Conservation (phyloP, 2,329 filamentous ascomycete species). For the Alternaria burnsii region DNA sequence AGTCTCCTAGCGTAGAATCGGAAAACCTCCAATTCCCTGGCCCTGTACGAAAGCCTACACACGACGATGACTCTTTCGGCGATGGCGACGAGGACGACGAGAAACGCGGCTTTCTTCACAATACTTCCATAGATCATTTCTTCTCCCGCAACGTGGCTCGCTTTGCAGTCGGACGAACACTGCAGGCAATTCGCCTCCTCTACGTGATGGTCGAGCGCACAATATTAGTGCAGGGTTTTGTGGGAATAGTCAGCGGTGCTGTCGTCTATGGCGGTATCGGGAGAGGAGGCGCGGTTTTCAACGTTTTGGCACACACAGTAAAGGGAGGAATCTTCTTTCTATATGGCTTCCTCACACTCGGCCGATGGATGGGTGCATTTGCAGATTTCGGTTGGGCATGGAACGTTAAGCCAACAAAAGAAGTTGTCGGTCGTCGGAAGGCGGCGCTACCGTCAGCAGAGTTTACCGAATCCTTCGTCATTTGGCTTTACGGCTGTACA, state of each 20-base stretch:
- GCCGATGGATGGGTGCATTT: slow-evolving; percentile 90
- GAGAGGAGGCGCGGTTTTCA: slow-evolving; percentile 75
- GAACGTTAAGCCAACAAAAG: slow-evolving; percentile 77
- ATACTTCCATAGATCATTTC: slow-evolving; percentile 59
- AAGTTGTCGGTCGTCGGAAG: slow-evolving; percentile 69
- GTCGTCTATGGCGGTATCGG: slow-evolving; percentile 85
- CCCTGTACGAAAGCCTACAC: slow-evolving; percentile 48
- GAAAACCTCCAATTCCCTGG: slow-evolving; percentile 48
- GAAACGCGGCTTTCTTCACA: slow-evolving; percentile 57
- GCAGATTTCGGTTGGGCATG: slow-evolving; percentile 93
- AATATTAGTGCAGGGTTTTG: slow-evolving; percentile 80
- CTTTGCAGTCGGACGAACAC: slow-evolving; percentile 63
- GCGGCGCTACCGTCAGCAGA: slow-evolving; percentile 75
- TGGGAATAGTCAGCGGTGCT: slow-evolving; percentile 74
- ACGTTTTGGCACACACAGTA: slow-evolving; percentile 89
- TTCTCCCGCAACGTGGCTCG: slow-evolving; percentile 64
- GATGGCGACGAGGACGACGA: slow-evolving; percentile 57
- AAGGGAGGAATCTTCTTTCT: slow-evolving; percentile 96
- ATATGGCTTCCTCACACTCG: slow-evolving; percentile 86
- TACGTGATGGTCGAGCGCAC: slow-evolving; percentile 78
- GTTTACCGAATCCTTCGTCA: slow-evolving; percentile 87
- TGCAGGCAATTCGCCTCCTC: slow-evolving; percentile 65
- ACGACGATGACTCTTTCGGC: slow-evolving; percentile 57
- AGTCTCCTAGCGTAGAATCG: slow-evolving; percentile 66
- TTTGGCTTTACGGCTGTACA: slow-evolving; percentile 86